phyloP scores from a whole-genome alignment of 306 rosid species.

The Rosa persica region DNA sequence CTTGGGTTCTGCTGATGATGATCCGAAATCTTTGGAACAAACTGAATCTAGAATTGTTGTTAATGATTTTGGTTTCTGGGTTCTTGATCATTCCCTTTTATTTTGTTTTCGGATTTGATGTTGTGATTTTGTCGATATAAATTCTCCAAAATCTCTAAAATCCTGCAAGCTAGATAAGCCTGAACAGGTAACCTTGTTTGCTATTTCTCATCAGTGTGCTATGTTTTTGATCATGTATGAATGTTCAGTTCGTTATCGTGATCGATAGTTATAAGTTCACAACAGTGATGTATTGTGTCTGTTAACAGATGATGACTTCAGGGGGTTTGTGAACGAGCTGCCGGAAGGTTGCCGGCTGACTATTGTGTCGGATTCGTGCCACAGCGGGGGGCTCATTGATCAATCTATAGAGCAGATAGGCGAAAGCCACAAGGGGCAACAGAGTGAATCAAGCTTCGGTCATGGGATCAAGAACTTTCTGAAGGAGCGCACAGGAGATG shows the following conservation, averaged over 20 bases:
- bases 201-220: not conserved
- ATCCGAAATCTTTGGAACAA: not conserved
- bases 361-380: conserved; percentile 79
- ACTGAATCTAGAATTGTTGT: not conserved
- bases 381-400: conserved; percentile 80
- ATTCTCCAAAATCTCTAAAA: too few species aligned
- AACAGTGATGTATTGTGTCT: not conserved
- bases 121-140: not conserved
- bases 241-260: not conserved
- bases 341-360: conserved; percentile 61
- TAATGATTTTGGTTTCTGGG: not conserved
- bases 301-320: conserved; percentile 76
- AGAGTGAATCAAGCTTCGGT: conserved; percentile 15
- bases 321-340: conserved; percentile 49
- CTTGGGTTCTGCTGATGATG: not conserved
- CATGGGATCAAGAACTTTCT: conserved; percentile 58
- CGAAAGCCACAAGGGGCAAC: conserved; percentile 46
- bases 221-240: not conserved
- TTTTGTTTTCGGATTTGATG: not conserved
- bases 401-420: conserved; percentile 76
- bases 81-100: not conserved
- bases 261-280: not conserved
- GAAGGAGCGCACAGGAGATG: conserved; percentile 49
- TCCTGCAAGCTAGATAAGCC: not conserved
- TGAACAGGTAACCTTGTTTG: not conserved